Conservation (phyloP, 2,329 filamentous ascomycete genomes). For the Neoscytalidium dimidiatum region DNA sequence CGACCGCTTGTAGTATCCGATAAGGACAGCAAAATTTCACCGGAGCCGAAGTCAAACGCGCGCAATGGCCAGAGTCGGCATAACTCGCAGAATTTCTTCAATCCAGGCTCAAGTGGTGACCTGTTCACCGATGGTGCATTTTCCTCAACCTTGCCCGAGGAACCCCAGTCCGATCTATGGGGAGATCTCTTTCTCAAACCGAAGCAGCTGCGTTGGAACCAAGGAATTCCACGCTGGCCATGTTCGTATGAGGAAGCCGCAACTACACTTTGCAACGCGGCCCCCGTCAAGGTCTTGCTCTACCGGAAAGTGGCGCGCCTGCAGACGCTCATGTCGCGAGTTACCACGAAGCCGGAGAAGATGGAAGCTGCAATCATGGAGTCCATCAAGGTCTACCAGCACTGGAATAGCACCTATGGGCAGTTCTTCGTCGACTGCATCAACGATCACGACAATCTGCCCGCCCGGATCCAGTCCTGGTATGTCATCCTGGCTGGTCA, state of each 20-base stretch:
- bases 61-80: neutral
- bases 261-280: constrained; percentile 52
- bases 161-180: neutral
- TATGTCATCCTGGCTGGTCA: constrained; percentile 60
- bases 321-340: constrained; percentile 53
- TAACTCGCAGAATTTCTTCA: neutral
- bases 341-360: constrained; percentile 31
- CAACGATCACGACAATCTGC: constrained; percentile 51
- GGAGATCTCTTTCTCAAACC: constrained; percentile 2
- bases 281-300: constrained; percentile 61
- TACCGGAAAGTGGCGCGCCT: constrained; percentile 60
- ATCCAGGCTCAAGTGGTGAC: neutral
- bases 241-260: constrained; percentile 57
- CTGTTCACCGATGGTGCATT: constrained; percentile 2
- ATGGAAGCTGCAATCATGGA: constrained; percentile 54
- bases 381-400: constrained; percentile 53
- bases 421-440: constrained; percentile 56
- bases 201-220: constrained; percentile 23
- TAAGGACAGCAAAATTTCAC: constrained; percentile 46
- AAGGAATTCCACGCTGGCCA: constrained; percentile 49
- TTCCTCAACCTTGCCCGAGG: neutral
- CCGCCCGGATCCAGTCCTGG: constrained; percentile 60
- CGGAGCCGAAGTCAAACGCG: constrained; percentile 18
- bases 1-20: constrained; percentile 48
- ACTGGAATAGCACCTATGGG: constrained; percentile 57